Evolutionary conservation across 257 asterid genomes (phyloP).

Genomic region (Solanum sejunctum): DNA sequence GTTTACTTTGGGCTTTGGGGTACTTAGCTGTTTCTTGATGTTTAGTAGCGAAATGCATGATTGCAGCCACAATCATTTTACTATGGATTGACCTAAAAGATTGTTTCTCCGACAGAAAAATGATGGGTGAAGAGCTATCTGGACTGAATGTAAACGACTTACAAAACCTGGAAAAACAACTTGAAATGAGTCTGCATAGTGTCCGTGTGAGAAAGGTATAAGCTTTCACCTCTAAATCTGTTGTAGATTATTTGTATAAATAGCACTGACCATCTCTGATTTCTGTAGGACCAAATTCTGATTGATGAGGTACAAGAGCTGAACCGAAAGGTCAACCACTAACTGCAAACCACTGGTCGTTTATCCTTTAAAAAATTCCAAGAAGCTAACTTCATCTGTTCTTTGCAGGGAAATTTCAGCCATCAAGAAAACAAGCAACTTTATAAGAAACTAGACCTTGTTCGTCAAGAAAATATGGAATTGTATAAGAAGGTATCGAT

Average conservation of each 20-base stretch:
- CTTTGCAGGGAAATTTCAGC: constrained; percentile 49
- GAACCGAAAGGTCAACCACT: constrained; percentile 33
- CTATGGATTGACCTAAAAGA: not conserved
- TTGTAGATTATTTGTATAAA: not conserved
- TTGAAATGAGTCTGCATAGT: constrained; percentile 45
- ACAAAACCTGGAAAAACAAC: constrained; percentile 50
- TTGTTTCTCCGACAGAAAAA: constrained; percentile 22
- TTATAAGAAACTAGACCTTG: constrained; percentile 32
- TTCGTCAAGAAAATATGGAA: constrained; percentile 40
- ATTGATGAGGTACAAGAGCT: constrained; percentile 47
- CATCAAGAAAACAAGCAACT: constrained; percentile 57
- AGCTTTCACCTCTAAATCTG: not conserved
- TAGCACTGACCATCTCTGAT: not conserved
- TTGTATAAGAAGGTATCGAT: constrained; percentile 39
- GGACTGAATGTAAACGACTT: constrained; percentile 45
- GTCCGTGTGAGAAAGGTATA: constrained; percentile 54
- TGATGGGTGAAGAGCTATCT: constrained; percentile 66
- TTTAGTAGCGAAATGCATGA: not conserved
- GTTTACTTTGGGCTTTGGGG: too few species aligned
- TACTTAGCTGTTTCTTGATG: too few species aligned
- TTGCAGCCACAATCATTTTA: not conserved
- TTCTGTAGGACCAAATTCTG: constrained; percentile 47
- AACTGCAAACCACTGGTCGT: not conserved
- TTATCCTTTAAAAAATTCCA: not conserved
- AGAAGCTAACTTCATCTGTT: constrained; percentile 11